These are phyloP conservation scores for Plasmodium inui DNA, from an alignment of 169 alveolate genomes.

Conservation along the genomic window DNA sequence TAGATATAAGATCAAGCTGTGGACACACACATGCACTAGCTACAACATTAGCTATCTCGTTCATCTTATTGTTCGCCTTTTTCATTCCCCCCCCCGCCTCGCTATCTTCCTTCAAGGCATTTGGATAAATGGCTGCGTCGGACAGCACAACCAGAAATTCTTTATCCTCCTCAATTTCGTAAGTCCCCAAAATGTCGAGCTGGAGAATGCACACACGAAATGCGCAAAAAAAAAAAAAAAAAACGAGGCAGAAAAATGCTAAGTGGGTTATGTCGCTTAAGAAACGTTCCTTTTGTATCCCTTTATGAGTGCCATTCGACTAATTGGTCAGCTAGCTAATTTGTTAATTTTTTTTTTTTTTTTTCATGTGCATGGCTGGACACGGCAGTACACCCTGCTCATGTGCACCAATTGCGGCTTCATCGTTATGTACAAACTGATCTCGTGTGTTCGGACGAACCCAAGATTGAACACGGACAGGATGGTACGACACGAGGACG, in stretches of 20 bases:
- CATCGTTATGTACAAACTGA: slow-evolving; percentile 29
- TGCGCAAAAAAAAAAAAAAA: not conserved
- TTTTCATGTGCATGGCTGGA: not conserved
- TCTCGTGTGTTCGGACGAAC: slow-evolving; percentile 19
- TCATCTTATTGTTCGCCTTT: not conserved
- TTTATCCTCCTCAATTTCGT: slow-evolving; percentile 79
- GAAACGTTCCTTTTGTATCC: not conserved
- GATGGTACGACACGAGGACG: slow-evolving; percentile 2
- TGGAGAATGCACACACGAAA: not conserved
- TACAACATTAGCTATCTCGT: not conserved
- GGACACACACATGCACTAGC: not conserved
- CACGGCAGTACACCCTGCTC: slow-evolving; percentile 34
- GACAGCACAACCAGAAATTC: slow-evolving; percentile 90
- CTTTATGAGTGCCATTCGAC: not conserved
- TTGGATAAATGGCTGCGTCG: slow-evolving; percentile 91
- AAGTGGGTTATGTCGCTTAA: not conserved
- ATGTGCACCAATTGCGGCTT: slow-evolving; percentile 27
- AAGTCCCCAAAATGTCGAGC: slow-evolving; percentile 2
- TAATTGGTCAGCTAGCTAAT: not conserved
- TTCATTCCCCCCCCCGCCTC: not conserved
- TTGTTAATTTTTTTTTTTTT: slow-evolving; percentile 1
- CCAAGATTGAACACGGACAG: not conserved
- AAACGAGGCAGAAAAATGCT: not conserved
- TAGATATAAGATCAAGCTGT: not conserved
- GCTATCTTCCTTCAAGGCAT: slow-evolving; percentile 55